Conservation (phyloP, 139 green algal species). For the Volvox africanus region DNA sequence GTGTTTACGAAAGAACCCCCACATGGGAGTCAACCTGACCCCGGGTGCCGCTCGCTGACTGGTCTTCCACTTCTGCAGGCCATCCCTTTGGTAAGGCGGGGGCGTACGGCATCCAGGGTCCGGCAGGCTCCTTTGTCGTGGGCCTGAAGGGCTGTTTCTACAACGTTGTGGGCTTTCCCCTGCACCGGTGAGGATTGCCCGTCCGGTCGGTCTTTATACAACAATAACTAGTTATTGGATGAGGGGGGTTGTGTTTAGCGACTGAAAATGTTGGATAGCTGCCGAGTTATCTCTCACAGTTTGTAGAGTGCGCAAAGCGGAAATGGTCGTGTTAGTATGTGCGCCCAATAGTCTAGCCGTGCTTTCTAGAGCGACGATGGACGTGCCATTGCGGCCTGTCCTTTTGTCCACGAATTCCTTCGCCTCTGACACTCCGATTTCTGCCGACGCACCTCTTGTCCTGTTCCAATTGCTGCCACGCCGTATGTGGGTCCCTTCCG, state of each 20-base stretch:
- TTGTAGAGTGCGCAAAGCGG: no score
- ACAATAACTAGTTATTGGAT: no score
- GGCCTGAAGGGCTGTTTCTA: slow-evolving; percentile 90
- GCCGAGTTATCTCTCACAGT: no score
- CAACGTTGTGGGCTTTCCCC: slow-evolving; percentile 86
- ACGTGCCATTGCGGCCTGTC: not conserved
- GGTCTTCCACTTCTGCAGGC: slow-evolving; percentile 48
- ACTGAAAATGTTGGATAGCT: no score
- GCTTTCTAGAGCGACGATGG: no score
- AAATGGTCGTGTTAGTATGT: no score
- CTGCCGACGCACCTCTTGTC: not conserved
- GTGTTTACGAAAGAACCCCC: no score
- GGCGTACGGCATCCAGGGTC: slow-evolving; percentile 75
- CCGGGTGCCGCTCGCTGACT: no score
- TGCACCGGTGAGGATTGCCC: slow-evolving; percentile 29
- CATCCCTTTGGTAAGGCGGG: slow-evolving; percentile 88
- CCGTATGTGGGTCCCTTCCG: no score
- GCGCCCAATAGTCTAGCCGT: not conserved
- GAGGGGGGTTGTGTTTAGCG: no score
- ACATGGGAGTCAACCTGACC: no score
- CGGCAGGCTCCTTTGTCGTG: slow-evolving; percentile 84
- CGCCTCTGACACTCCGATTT: not conserved
- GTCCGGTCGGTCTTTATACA: not conserved
- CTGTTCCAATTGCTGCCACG: not conserved
- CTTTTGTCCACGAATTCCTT: not conserved